Base-by-base conservation (phyloP, 2,329 filamentous ascomycete genomes). In the Fusarium burgessii region DNA sequence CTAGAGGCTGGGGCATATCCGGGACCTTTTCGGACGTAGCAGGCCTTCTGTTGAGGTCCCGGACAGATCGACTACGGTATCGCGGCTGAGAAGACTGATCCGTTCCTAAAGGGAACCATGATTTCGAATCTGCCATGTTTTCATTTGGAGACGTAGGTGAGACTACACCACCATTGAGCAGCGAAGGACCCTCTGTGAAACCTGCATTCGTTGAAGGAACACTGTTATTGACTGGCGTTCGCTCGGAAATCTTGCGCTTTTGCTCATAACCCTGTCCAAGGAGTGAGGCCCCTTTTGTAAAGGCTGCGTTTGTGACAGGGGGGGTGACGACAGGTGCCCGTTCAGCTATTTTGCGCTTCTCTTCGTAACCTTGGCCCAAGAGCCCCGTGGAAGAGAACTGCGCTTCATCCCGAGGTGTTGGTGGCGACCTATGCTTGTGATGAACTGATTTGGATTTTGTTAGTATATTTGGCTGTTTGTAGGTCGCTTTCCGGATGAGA, bases 241-340 rank as follows among this genome's bases (percentile, higher is more conserved):
- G 62, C 27, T 71, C 66, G 12, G 62, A 58, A 32, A 71, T 72
- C 71, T 82, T 86, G 49, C 85, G 84, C 74, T 84, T 83, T 45
- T 86, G 55, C 35, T 76, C 83, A 60, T 87, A 87, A 10, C 76
- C 77, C 12, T 82, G 81, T 41, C 84, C 86, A 23, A 91, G 76
- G 4, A 91, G 82, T 12, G 85, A 89, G 3, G 88, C 84, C 0
- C 88, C 89, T 11, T 86, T 83, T 7, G 83, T 88, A 74, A 91
- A 91, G 13, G 87, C 76, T 35, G 77, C 71, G 14, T 79, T 78
- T 10, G 69, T 62, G 45, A 68, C 67, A 29, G 42, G 40, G 14
- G 64, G 79, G 66, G 84, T 47, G 40, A 79, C 32, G 40, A 55
- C 54, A 33, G 77, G 71, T n/a, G 43, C 84, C 36, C 65, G 63